A percentile compares a stretch with the other conserved stretches of the same genome.
phyloP scores from a whole-genome alignment of 345 rosid species.

The Arabidopsis thaliana region TAIR10.1 NC_003070.9:26187001-26187500 shows the following conservation, averaged over 20 bases:
- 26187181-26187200: slow-evolving; percentile 37
- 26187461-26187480: slow-evolving; percentile 23
- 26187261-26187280: slow-evolving; percentile 22
- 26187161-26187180: slow-evolving; percentile 19
- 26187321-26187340: slow-evolving; percentile 29
- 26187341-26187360: slow-evolving; percentile 53
- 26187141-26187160: background rate
- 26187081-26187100: slow-evolving; percentile 60
- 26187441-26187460: slow-evolving; percentile 21
- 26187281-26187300: slow-evolving; percentile 13
- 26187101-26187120: slow-evolving; percentile 53
- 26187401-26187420: slow-evolving; percentile 49
- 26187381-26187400: slow-evolving; percentile 62
- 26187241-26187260: slow-evolving; percentile 28
- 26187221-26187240: slow-evolving; percentile 22
- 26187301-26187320: slow-evolving; percentile 8
- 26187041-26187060: slow-evolving; percentile 48
- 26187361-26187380: slow-evolving; percentile 47
- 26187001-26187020: slow-evolving; percentile 38
- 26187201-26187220: slow-evolving; percentile 30
- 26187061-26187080: slow-evolving; percentile 46
- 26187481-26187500: slow-evolving; percentile 18
- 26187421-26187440: slow-evolving; percentile 33
- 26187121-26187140: background rate
- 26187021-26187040: slow-evolving; percentile 29